Percentiles rank a stretch among this genome's conserved stretches.
Conservation (phyloP, 2,329 filamentous ascomycete species). For the Arthrobotrys entomopaga region DNA sequence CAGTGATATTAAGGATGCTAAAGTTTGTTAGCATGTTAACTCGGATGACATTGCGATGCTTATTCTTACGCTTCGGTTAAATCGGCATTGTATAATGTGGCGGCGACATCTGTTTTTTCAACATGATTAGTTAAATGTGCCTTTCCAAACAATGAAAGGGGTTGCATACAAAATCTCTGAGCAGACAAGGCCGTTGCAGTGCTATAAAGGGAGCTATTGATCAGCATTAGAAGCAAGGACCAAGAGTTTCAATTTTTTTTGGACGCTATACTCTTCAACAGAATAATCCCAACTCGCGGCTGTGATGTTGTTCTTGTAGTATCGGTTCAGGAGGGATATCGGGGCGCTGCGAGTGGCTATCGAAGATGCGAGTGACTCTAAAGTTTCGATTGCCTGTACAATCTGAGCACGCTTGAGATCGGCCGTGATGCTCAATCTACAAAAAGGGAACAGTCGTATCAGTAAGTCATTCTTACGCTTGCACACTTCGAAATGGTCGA, state of each 20-base stretch:
- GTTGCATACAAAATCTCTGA: constrained; percentile 39
- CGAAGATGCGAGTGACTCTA: constrained; percentile 47
- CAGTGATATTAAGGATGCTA: constrained; percentile 47
- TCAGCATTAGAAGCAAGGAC: background rate
- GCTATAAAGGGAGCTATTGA: background rate
- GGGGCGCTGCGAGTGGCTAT: constrained; percentile 52
- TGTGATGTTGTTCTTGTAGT: constrained; percentile 26
- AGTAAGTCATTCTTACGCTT: background rate
- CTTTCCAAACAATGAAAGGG: background rate
- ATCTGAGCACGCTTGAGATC: constrained; percentile 52
- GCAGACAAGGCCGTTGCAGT: constrained; percentile 44
- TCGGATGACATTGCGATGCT: background rate
- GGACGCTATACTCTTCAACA: constrained; percentile 26
- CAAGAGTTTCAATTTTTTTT: background rate
- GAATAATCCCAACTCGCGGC: constrained; percentile 30
- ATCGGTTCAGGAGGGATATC: constrained; percentile 33
- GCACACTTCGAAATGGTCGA: background rate
- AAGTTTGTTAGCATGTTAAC: constrained; percentile 4
- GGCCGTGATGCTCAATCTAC: constrained; percentile 47
- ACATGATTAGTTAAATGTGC: background rate
- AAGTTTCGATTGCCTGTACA: constrained; percentile 47
- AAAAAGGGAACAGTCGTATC: background rate
- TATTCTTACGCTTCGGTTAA: constrained; percentile 39
- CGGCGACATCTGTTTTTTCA: constrained; percentile 36
- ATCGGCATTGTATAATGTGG: constrained; percentile 50